Base-by-base conservation (phyloP, 176 grass and related monocot genomes). In the Cenchrus fungigraminus region DNA sequence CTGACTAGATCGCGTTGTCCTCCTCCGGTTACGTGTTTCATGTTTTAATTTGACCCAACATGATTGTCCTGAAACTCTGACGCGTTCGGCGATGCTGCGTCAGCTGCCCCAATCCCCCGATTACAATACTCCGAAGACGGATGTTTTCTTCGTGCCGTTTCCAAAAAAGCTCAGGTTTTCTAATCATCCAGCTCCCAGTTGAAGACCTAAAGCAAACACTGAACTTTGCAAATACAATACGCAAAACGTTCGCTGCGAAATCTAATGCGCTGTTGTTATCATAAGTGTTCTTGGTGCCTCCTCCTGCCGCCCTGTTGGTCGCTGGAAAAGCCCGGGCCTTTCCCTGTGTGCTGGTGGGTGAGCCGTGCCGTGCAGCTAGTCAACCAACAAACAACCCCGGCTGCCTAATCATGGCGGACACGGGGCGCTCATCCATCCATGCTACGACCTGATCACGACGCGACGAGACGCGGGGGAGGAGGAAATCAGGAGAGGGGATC, bases 351-450 rank as follows among this genome's bases (percentile, higher is more conserved):
- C 43, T 19, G 88, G 72, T 86, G 65, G 84, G 78, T 74, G 84
- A 78, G 67, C 73, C 73, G 73, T 83, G 72, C 20, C 37, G 37
- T 40, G 37, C 13, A 1, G 46, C 12, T 79, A 90, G 88, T 90
- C 84, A 40, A 40, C 79, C 45, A 83, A 83, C 79, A 81, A 71
- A 79, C 62, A 45, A 55, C 31, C 12, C 9, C 65, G 4, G 88
- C 63, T 62, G 87, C 68, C 22, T 15, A 20, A 74, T 73, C 20
- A 73, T 25, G 2, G 51, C 34, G 52, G 75, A 79, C 89, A 91
- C 68, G 85, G 62, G 85, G 89, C 84, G 19, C 73, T 66, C 53
- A 15, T 77, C 63, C 47, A 12, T 45, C 61, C 55, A 50, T 40
- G 74, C 68, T 22, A 20, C 58, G 79, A 79, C 72, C 67, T 15